These are phyloP conservation scores for Anthracocystis walkeri DNA, from an alignment of 1,284 basidiomycete genomes.

Conservation along the genomic window DNA sequence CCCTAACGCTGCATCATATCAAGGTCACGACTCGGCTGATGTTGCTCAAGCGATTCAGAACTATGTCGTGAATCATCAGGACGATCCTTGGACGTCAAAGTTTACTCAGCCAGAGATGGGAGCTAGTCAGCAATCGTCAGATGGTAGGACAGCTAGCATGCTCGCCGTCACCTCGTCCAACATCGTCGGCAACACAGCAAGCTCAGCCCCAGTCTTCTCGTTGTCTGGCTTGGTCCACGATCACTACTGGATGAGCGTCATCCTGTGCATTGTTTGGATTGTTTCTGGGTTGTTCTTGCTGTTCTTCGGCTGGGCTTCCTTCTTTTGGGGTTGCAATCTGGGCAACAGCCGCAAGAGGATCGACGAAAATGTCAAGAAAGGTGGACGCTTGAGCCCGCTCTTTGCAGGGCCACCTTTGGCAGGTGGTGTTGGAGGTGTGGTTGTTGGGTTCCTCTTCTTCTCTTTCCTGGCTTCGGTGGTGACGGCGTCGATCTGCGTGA, in stretches of 20 bases:
- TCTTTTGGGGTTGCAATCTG: conserved; percentile 52
- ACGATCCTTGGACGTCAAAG: conserved; percentile 23
- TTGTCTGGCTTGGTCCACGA: conserved; percentile 29
- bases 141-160: not conserved
- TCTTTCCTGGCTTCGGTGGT: conserved; percentile 50
- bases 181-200: not conserved
- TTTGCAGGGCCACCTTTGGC: conserved; percentile 38
- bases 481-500: conserved; percentile 44
- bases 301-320: conserved; percentile 62
- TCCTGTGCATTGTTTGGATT: conserved; percentile 61
- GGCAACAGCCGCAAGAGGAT: conserved; percentile 22
- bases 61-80: conserved; percentile 44
- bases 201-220: conserved; percentile 22
- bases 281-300: conserved; percentile 46
- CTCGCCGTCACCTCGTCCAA: not conserved
- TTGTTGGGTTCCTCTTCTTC: conserved; percentile 58
- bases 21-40: conserved; percentile 42
- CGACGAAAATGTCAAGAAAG: conserved; percentile 22
- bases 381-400: conserved; percentile 4
- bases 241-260: conserved; percentile 44
- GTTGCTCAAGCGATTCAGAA: conserved; percentile 51
- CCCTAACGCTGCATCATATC: conserved; percentile 9
- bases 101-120: conserved; percentile 11
- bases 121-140: not conserved
- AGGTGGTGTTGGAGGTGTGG: conserved; percentile 55